These are phyloP conservation scores for Amoeboaphelidium protococcarum DNA, from an alignment of 371 early-diverging fungal genomes.

Conservation along the genomic window DNA sequence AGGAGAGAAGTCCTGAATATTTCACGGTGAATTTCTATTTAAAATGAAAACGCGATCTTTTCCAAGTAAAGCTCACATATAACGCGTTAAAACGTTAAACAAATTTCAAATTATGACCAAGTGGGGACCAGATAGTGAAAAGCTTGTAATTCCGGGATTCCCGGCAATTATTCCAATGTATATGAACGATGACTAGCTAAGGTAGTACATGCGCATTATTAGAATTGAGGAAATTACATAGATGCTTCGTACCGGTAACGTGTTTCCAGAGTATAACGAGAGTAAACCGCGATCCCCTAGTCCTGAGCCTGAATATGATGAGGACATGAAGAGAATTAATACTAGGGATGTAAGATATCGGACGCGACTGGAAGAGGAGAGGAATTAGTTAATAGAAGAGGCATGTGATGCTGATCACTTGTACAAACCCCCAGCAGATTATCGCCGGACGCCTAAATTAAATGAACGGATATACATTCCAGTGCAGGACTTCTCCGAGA, in stretches of 20 bases:
- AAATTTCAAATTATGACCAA: too few species aligned
- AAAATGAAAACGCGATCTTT: too few species aligned
- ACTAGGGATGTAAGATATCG: conserved; percentile 74
- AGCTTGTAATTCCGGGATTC: conserved; percentile 13
- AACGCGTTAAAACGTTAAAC: too few species aligned
- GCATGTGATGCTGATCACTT: conserved; percentile 44
- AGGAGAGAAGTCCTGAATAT: too few species aligned
- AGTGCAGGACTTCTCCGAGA: conserved; percentile 72
- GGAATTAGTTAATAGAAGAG: conserved; percentile 55
- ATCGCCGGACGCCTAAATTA: conserved; percentile 47
- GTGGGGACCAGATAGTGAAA: too few species aligned
- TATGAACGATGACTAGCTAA: neutral
- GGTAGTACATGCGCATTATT: neutral
- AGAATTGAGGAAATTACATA: neutral
- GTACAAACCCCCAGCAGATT: conserved; percentile 71
- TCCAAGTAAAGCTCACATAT: too few species aligned
- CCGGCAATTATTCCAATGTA: neutral
- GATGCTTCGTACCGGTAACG: neutral
- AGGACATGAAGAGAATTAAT: conserved; percentile 77
- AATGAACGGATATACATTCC: conserved; percentile 77
- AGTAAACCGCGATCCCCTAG: conserved; percentile 85
- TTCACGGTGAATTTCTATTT: too few species aligned
- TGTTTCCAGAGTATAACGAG: neutral
- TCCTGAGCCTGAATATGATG: conserved; percentile 69
- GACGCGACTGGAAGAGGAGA: conserved; percentile 74